A percentile compares a stretch with the other conserved stretches of the same genome.
phyloP scores from a whole-genome alignment of 179 eudicot genomes.

The Carnegiea gigantea region DNA sequence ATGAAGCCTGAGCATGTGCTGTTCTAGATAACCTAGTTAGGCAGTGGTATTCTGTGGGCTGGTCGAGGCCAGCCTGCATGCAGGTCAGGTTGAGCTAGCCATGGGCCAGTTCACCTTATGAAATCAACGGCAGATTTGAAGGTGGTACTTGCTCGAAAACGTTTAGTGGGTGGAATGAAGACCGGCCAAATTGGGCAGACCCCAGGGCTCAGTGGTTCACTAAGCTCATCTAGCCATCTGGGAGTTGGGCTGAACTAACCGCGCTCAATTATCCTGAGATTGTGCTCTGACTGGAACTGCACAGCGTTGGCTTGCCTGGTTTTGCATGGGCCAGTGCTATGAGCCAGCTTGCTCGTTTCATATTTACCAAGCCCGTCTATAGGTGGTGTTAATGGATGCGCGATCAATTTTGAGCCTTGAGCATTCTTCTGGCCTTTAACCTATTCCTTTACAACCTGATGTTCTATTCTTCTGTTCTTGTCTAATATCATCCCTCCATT shows the following conservation, averaged over 20 bases:
- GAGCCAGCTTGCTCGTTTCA: not conserved
- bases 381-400: not conserved
- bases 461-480: not conserved
- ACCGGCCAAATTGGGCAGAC: not conserved
- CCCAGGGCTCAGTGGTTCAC: not conserved
- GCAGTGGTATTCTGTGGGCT: not conserved
- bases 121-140: not conserved
- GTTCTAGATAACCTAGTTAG: not conserved
- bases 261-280: not conserved
- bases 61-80: not conserved
- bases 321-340: not conserved
- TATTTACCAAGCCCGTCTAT: not conserved
- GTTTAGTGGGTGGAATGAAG: not conserved
- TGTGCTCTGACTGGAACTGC: not conserved
- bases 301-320: not conserved
- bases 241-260: not conserved
- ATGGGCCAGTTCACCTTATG: not conserved
- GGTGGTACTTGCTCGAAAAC: not conserved
- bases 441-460: not conserved
- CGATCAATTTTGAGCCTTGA: not conserved
- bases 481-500: not conserved
- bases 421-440: not conserved
- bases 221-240: not conserved
- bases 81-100: not conserved
- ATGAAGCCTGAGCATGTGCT: not conserved